Evolutionary conservation across 169 alveolate genomes (phyloP).

Genomic region (Babesia sp.): DNA sequence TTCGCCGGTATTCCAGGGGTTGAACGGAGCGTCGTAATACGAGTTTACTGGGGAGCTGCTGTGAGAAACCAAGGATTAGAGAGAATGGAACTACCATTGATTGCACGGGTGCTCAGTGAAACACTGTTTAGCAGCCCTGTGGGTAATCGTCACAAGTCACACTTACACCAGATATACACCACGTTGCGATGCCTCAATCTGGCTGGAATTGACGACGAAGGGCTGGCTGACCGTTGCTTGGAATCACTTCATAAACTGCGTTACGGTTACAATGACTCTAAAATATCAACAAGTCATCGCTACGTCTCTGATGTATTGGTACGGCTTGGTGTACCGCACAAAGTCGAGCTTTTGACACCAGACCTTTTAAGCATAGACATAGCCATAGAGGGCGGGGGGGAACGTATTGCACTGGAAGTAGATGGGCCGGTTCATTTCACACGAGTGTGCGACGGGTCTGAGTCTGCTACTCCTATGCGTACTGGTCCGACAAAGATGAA

Average conservation of each 20-base stretch:
- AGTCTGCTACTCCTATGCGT: conserved; percentile 3
- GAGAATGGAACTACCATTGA: not conserved
- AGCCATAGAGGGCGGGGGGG: conserved; percentile 44
- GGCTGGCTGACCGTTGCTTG: conserved; percentile 18
- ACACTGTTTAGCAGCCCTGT: conserved; percentile 3
- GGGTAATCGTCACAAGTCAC: conserved; percentile 20
- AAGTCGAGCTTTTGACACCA: conserved; percentile 49
- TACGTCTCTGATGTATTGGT: conserved; percentile 61
- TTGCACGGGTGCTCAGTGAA: conserved; percentile 1
- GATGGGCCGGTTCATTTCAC: conserved; percentile 68
- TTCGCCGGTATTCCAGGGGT: not conserved
- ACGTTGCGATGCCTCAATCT: conserved; percentile 5
- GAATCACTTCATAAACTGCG: conserved; percentile 5
- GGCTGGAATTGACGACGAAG: conserved; percentile 1
- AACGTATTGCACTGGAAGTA: conserved; percentile 62
- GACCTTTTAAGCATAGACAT: conserved; percentile 66
- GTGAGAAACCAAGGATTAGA: not conserved
- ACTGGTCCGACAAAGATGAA: conserved; percentile 62
- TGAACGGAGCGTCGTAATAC: conserved; percentile 18
- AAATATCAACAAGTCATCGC: conserved; percentile 56
- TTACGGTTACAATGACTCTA: conserved; percentile 49
- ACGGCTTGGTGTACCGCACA: conserved; percentile 61
- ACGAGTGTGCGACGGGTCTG: conserved; percentile 33
- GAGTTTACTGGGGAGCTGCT: conserved; percentile 39
- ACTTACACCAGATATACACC: conserved; percentile 38